A percentile compares a stretch with the other conserved stretches of the same genome.
Conservation (phyloP, 176 grass and related monocot species). For the Carex kokanica region DNA sequence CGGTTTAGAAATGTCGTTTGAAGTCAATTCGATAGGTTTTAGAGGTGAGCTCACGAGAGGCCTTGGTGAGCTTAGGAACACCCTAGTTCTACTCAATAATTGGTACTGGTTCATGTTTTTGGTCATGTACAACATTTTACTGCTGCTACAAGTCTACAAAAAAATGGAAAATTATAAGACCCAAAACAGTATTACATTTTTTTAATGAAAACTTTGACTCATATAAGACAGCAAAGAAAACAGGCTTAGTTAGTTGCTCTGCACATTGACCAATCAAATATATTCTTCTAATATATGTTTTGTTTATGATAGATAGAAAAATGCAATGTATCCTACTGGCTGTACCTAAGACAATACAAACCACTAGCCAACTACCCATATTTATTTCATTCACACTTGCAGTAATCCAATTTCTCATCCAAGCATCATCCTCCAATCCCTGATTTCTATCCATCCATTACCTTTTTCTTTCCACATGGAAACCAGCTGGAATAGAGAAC, state of each 20-base stretch:
- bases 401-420: neutral
- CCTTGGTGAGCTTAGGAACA: no score
- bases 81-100: no score
- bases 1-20: no score
- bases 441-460: neutral
- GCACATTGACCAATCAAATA: conserved; percentile 5
- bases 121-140: neutral
- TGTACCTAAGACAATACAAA: neutral
- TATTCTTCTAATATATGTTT: neutral
- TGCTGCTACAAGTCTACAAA: neutral
- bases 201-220: neutral
- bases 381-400: conserved; percentile 22
- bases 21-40: no score
- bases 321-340: conserved; percentile 9
- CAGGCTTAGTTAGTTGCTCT: neutral
- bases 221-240: neutral
- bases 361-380: neutral
- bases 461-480: neutral
- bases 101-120: neutral
- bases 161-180: neutral
- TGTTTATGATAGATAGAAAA: neutral
- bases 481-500: conserved; percentile 16
- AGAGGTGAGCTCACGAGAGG: no score
- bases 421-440: neutral
- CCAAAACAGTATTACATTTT: neutral